Percentiles rank a stretch among this genome's conserved stretches.
These are phyloP conservation scores for Trichoderma citrinoviride DNA, from an alignment of 2,329 filamentous ascomycete genomes.

Conservation along the genomic window DNA sequence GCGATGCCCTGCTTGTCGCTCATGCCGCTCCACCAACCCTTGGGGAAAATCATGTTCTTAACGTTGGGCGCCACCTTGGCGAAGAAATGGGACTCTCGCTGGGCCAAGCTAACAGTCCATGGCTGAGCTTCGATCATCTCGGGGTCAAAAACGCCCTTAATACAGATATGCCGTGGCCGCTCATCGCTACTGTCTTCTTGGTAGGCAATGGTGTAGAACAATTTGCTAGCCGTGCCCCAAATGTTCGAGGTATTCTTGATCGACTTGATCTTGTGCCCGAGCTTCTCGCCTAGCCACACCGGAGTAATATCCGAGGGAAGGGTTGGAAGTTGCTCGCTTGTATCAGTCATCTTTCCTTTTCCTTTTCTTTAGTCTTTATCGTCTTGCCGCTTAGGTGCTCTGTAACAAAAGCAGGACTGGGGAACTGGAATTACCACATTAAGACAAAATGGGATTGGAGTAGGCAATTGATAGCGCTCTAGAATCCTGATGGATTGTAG, in stretches of 20 bases:
- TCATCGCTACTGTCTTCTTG: neutral
- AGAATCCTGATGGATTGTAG: too few relatives aligned
- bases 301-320: neutral
- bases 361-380: too few relatives aligned
- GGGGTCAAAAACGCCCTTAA: conserved; percentile 15
- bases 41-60: conserved; percentile 9
- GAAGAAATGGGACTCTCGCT: conserved; percentile 11
- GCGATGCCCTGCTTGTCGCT: conserved; percentile 9
- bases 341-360: neutral
- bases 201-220: conserved; percentile 4
- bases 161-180: neutral
- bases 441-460: too few relatives aligned
- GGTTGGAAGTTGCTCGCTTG: neutral
- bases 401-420: too few relatives aligned
- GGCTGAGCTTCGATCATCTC: conserved; percentile 11
- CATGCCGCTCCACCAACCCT: conserved; percentile 5
- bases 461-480: too few relatives aligned
- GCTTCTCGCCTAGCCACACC: conserved; percentile 3
- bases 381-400: too few relatives aligned
- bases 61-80: neutral
- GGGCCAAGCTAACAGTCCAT: conserved; percentile 6
- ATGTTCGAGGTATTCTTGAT: conserved; percentile 1
- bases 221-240: conserved; percentile 7
- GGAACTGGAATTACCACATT: too few relatives aligned
- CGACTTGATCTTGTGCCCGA: conserved; percentile 3